Base-by-base conservation (phyloP, 768 basidiomycete species). In the Baorangia bicolor region DNA sequence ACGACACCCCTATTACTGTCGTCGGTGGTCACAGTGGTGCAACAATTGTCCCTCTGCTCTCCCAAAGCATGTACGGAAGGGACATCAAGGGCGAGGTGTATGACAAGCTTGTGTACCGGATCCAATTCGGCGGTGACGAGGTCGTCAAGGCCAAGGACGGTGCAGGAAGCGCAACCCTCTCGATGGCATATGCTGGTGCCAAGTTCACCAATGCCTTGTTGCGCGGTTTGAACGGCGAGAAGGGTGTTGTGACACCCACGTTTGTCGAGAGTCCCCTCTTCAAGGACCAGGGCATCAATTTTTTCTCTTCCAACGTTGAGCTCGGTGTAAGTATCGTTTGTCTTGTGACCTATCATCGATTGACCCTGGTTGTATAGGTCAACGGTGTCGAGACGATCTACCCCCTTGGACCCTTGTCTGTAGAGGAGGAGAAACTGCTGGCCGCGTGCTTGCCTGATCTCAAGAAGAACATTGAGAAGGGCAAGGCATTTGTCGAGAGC, bases 391-490 rank as follows among this genome's bases (percentile, higher is more conserved):
- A 89, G 78, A 92, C 88, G 81, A 97, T 99, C 70, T 80, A 91
- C 77, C 84, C 87, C 20, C 68, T 98, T 58, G 97, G 97, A 33
- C 66, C 79, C 33, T 65, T 99, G 64, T 82, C 92, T 33, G 78
- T 85, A 30, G 82, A 87, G 69, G 97, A 99, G 79, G 74, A 94
- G 81, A 83, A 84, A 70, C 81, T 97, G 55, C 77, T 99, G 66
- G 88, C 85, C 25, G 94, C 87, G 31, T 92, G 90, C 80, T 71
- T 94, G 66, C 92, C 92, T 61, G 92, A 94, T 64, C 84, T 99
- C 66, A 90, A 91, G 85, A 94, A 91, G 86, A 98, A 97, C 85
- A 96, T 98, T 66, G 90, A 92, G 76, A 98, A 94, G 86, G 94
- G 94, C 75, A 85, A 80, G 74, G 80, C 82, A 41, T 92, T 92